phyloP scores from a whole-genome alignment of 2,329 filamentous ascomycete species.

The Conoideocrella luteorostrata region DNA sequence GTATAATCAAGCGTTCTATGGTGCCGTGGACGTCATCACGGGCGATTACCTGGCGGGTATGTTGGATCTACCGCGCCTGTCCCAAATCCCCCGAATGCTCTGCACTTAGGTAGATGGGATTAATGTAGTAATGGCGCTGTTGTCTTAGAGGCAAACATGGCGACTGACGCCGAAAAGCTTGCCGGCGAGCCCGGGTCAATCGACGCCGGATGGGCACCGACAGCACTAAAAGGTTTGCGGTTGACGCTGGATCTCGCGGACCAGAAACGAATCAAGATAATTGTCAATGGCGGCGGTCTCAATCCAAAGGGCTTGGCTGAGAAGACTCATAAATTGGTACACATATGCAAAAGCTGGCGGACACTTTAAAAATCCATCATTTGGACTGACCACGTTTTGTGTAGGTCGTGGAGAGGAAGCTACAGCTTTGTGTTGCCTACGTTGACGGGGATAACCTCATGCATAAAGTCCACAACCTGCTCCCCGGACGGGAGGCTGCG shows the following conservation, averaged over 20 bases:
- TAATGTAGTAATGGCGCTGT: conserved; percentile 14
- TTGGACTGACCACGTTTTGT: neutral
- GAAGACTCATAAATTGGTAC: conserved; percentile 16
- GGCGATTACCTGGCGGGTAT: conserved; percentile 45
- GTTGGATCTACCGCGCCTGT: neutral
- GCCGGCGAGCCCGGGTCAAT: conserved; percentile 1
- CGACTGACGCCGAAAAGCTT: conserved; percentile 13
- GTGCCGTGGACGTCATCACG: conserved; percentile 42
- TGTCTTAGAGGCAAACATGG: conserved; percentile 21
- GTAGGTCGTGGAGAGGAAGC: conserved; percentile 19
- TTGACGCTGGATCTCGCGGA: conserved; percentile 25
- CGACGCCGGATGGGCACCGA: conserved; percentile 15
- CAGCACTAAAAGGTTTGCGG: conserved; percentile 17
- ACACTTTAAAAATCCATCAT: neutral
- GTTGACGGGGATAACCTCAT: conserved; percentile 32
- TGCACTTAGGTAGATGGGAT: too few relatives aligned
- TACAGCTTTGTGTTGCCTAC: conserved; percentile 29
- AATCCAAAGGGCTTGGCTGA: conserved; percentile 46
- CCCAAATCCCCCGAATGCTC: too few relatives aligned
- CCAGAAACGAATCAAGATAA: conserved; percentile 44
- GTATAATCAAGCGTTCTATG: conserved; percentile 22
- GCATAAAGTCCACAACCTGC: conserved; percentile 10
- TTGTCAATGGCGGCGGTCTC: conserved; percentile 50
- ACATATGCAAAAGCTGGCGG: too few relatives aligned
- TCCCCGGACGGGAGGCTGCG: conserved; percentile 2